Evolutionary conservation across 495 filamentous ascomycete species (phyloP).

Genomic region (Beverwykella pulmonaria): DNA sequence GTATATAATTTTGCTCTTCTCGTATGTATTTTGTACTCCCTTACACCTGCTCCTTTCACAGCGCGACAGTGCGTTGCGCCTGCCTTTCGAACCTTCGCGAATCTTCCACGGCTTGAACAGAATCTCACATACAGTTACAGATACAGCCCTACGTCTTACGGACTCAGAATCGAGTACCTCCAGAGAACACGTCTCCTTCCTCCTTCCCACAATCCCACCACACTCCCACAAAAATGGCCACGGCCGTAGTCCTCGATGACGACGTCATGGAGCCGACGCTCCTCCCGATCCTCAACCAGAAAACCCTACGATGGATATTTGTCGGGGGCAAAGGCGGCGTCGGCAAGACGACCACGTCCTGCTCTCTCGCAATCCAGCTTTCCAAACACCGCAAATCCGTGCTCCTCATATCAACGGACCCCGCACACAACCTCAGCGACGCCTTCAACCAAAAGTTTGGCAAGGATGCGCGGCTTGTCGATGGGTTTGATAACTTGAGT

Average conservation of each 20-base stretch:
- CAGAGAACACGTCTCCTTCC: not conserved
- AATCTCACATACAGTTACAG: not conserved
- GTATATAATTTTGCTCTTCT: not conserved
- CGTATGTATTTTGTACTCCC: not conserved
- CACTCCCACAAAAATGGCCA: conserved; percentile 56
- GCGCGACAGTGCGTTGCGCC: not conserved
- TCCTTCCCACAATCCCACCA: not conserved
- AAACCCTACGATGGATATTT: conserved; percentile 96
- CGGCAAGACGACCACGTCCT: conserved; percentile 99
- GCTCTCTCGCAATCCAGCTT: conserved; percentile 97
- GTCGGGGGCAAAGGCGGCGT: conserved; percentile 98
- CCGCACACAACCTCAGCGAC: conserved; percentile 97
- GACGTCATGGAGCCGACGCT: conserved; percentile 87
- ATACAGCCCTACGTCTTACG: not conserved
- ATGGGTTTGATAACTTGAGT: conserved; percentile 91
- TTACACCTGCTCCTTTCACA: not conserved
- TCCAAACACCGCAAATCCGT: conserved; percentile 93
- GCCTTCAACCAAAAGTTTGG: conserved; percentile 99
- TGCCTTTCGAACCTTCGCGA: conserved; percentile 21
- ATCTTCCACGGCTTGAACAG: conserved; percentile 5
- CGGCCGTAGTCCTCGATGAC: conserved; percentile 64
- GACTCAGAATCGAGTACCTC: too few species aligned
- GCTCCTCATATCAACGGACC: conserved; percentile 96
- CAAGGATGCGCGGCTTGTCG: conserved; percentile 90
- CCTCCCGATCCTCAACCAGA: conserved; percentile 91